A percentile compares a stretch with the other conserved stretches of the same genome.
phyloP scores from a whole-genome alignment of 495 filamentous ascomycete species.

The Ramalina peruviana region DNA sequence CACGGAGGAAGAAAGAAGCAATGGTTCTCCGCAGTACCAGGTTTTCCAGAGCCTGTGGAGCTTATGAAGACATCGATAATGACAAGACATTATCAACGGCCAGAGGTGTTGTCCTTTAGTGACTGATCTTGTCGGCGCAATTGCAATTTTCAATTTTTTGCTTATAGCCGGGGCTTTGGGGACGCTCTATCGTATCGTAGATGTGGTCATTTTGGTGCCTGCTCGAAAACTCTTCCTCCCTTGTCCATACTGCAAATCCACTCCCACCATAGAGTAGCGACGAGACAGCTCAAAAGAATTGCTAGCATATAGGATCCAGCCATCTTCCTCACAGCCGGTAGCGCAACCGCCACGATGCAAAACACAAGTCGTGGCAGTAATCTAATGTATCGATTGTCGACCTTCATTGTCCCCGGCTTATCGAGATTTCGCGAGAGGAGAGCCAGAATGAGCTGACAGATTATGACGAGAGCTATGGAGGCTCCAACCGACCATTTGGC shows the following conservation, averaged over 20 bases:
- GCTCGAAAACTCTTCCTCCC: constrained; percentile 12
- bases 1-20: too few relatives aligned
- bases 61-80: too few relatives aligned
- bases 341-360: constrained; percentile 10
- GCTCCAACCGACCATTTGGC: constrained; percentile 16
- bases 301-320: constrained; percentile 1
- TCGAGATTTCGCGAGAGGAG: constrained; percentile 15
- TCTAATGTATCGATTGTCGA: constrained; percentile 17
- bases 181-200: too few relatives aligned
- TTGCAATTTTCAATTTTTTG: too few relatives aligned
- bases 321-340: constrained; percentile 10
- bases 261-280: constrained; percentile 16
- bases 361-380: constrained; percentile 9
- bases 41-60: too few relatives aligned
- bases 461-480: constrained; percentile 8
- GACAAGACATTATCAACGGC: too few relatives aligned
- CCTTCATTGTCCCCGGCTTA: constrained; percentile 10
- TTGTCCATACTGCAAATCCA: constrained; percentile 14
- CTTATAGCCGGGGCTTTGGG: too few relatives aligned
- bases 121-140: too few relatives aligned
- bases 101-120: too few relatives aligned
- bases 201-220: neutral
- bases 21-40: too few relatives aligned
- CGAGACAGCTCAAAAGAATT: constrained; percentile 5
- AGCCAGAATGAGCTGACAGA: constrained; percentile 13